Evolutionary conservation across 2,329 filamentous ascomycete genomes (phyloP), one percentile per base, ranked within the genome.

Genomic region (Diaporthe ampelina): DNA sequence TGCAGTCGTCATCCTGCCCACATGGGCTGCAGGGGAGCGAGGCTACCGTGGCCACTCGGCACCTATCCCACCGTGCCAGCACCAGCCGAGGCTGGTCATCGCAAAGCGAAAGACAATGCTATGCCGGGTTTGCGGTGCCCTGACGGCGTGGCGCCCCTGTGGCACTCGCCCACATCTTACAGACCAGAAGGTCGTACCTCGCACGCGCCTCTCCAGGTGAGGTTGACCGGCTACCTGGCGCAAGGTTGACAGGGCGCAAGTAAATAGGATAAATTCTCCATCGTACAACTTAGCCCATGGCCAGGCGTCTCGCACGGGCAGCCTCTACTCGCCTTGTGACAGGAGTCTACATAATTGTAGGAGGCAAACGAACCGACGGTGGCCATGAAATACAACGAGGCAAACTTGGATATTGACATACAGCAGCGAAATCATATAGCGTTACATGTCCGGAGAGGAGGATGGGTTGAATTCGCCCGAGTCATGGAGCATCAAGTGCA

Each of bases 401-500:
- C 65, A 58, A 57, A 50, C 40, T 37, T 52, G 71, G 48, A 59
- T 48, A 37, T 63, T 70, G 52, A 50, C 50, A 35, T 32, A 54
- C 43, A 37, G 68, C 57, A 69, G 37, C 48, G 43, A 19, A 40
- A 40, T 68, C 63, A 52, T n/a, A 57, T 50, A 54, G 58, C 43
- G 43, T 70, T 52, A 58, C 65, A 54, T 65, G 19, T 32, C 58
- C 11, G 8, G 48, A 29, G 8, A 45, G 29, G n/a, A 50, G 37
- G 29, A 37, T 9, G 52, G 19, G 19, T 26, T 35, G 24, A 48
- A 57, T 29, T 3, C 45, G 61, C 56, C 61, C 32, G 63, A 70
- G 32, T 70, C 48, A 52, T 52, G n/a, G 26, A 45, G 17, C 50
- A 29, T 75, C 57, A 61, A 73, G 70, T 69, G 65, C 57, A 70